Base-by-base conservation (phyloP, 345 rosid genomes). In the Eucalyptus pauciflora region DNA sequence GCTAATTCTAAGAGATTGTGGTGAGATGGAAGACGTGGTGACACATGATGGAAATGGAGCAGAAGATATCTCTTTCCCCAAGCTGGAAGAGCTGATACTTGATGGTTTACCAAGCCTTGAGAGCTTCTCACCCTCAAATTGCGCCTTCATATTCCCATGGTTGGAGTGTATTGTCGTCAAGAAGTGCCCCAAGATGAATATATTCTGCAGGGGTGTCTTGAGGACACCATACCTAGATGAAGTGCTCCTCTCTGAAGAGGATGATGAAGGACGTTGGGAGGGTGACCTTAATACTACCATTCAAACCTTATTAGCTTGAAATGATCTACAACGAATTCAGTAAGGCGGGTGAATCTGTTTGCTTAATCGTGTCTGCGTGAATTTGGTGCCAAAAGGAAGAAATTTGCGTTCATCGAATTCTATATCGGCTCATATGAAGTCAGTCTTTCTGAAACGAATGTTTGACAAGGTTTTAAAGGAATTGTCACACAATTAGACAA, bases 271-370 rank as follows among this genome's bases (percentile, higher is more conserved):
- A 8, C 9, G 0, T n/a, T 64, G 71, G 37, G 10, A 64, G 18
- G 71, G 71, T 2, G 18, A 64, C 37, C 18, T 64, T 13, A 29
- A 64, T 64, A 64, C 37, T 9, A 29, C 71, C 33, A 64, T 62
- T 18, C 71, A 14, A 29, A 29, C 2, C 16, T 62, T 29, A 62
- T 62, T 8, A 1, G 3, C 15, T 0, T 13, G 18, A 62, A 62
- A 13, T 8, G 6, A 58, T 51, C 20, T 18, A 43, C 49, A 9
- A 3, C 3, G 0, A 50, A 50, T 50, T 50, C 1, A 14, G 1
- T 0, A 5, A 15, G 52, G 0, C 0, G 2, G 1, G 18, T 50
- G 0, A 18, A 18, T 16, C 8, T 6, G 3, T 51, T 0, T 51
- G 18, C 54, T 0, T 51, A 51, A 16, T 51, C 8, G 0, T 50